Conservation (phyloP, 106 monocot species). For the Dendrobium catenatum region DNA sequence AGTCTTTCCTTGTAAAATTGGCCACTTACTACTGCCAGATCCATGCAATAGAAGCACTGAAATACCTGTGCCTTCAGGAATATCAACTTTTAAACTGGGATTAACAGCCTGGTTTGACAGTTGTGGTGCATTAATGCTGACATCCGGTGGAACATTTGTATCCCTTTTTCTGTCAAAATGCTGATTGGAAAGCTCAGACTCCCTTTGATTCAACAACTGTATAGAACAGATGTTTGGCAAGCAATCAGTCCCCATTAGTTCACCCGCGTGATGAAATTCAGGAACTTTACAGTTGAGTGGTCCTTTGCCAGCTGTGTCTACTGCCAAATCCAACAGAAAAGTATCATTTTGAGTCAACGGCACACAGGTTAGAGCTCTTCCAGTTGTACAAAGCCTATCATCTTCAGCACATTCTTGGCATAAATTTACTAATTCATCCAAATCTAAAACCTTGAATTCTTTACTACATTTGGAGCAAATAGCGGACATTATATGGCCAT, state of each 20-base stretch:
- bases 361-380: neutral
- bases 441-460: constrained; percentile 17
- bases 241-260: neutral
- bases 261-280: constrained; percentile 9
- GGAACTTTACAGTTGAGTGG: neutral
- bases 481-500: constrained; percentile 14
- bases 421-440: constrained; percentile 15
- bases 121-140: constrained; percentile 5
- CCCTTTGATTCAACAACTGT: constrained; percentile 9
- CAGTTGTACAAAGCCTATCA: constrained; percentile 12
- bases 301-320: neutral
- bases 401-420: constrained; percentile 53
- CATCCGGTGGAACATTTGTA: neutral
- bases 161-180: constrained; percentile 8
- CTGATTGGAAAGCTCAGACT: constrained; percentile 11
- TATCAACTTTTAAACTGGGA: constrained; percentile 29
- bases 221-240: constrained; percentile 6
- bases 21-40: constrained; percentile 58
- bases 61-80: constrained; percentile 54
- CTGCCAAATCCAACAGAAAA: neutral
- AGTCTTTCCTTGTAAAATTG: constrained; percentile 47
- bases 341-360: constrained; percentile 6
- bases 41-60: constrained; percentile 33
- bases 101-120: constrained; percentile 11
- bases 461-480: constrained; percentile 58